A percentile compares a stretch with the other conserved stretches of the same genome.
These are phyloP conservation scores for Stenocarpella maydis DNA, from an alignment of 2,329 filamentous ascomycete species.

Conservation along the genomic window DNA sequence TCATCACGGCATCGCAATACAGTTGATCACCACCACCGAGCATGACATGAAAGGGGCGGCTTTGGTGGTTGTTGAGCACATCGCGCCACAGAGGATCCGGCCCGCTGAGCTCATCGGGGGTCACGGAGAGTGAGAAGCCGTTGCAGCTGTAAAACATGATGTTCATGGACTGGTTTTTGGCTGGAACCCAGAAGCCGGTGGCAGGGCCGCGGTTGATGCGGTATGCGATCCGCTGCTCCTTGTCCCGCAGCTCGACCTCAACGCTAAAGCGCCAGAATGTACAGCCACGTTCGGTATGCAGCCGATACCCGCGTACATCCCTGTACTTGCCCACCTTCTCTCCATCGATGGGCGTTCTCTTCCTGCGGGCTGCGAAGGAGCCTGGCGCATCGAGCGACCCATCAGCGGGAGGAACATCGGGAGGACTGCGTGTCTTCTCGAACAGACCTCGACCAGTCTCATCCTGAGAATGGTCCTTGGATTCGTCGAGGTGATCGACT, in stretches of 20 bases:
- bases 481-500: conserved; percentile 84
- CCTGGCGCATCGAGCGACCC: conserved; percentile 58
- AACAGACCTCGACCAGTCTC: conserved; percentile 87
- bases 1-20: conserved; percentile 88
- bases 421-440: conserved; percentile 68
- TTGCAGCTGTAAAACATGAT: conserved; percentile 99
- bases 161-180: conserved; percentile 87
- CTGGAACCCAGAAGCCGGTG: conserved; percentile 94
- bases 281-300: conserved; percentile 85
- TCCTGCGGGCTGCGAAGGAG: conserved; percentile 62
- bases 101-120: conserved; percentile 83
- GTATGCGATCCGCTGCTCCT: conserved; percentile 89
- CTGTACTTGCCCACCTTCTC: conserved; percentile 83
- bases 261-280: conserved; percentile 99
- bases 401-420: conserved; percentile 53
- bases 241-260: conserved; percentile 82
- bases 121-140: conserved; percentile 84
- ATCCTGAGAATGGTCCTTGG: conserved; percentile 77
- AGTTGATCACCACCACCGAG: conserved; percentile 96
- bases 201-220: conserved; percentile 92
- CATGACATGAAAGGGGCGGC: conserved; percentile 96
- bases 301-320: conserved; percentile 81
- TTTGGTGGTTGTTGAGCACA: conserved; percentile 90
- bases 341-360: conserved; percentile 70
- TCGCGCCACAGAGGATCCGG: conserved; percentile 98